A percentile compares a stretch with the other conserved stretches of the same genome.
phyloP scores from a whole-genome alignment of 1,284 basidiomycete genomes.

The Puccinia polysora region DNA sequence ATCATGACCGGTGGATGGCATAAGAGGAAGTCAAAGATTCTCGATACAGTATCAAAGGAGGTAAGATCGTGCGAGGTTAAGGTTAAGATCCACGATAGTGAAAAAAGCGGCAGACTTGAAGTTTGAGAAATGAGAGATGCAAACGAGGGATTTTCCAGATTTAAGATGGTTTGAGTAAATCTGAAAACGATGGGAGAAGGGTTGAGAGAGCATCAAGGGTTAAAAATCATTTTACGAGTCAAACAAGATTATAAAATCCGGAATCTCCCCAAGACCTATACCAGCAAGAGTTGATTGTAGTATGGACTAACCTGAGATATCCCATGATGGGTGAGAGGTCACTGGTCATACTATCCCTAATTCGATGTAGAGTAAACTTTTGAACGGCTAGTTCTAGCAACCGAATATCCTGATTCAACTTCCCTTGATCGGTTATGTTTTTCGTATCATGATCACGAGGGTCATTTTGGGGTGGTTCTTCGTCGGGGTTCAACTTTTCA shows the following conservation, averaged over 20 bases:
- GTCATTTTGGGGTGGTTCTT: conserved; percentile 44
- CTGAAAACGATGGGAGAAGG: not conserved
- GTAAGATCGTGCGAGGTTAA: conserved; percentile 50
- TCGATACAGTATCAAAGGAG: conserved; percentile 44
- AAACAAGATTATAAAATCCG: not conserved
- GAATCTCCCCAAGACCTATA: too few relatives aligned
- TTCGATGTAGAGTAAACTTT: conserved; percentile 44
- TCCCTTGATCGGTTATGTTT: not conserved
- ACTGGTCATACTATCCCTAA: conserved; percentile 49
- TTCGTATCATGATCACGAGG: not conserved
- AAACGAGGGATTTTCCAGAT: not conserved
- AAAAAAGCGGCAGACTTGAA: conserved; percentile 50
- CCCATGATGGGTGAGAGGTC: conserved; percentile 50
- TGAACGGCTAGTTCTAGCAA: conserved; percentile 45
- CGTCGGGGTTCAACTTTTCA: conserved; percentile 32
- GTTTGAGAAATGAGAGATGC: conserved; percentile 12
- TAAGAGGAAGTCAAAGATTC: conserved; percentile 51
- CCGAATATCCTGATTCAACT: conserved; percentile 42
- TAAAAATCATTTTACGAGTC: not conserved
- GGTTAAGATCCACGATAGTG: conserved; percentile 51
- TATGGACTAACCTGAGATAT: conserved; percentile 49
- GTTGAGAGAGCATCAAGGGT: not conserved
- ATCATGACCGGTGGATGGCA: conserved; percentile 51
- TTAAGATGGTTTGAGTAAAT: conserved; percentile 17
- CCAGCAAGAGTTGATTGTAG: not conserved